Percentiles rank a stretch among this genome's conserved stretches.
phyloP scores from a whole-genome alignment of 164 flowering plant genomes.

The Houttuynia cordata region DNA sequence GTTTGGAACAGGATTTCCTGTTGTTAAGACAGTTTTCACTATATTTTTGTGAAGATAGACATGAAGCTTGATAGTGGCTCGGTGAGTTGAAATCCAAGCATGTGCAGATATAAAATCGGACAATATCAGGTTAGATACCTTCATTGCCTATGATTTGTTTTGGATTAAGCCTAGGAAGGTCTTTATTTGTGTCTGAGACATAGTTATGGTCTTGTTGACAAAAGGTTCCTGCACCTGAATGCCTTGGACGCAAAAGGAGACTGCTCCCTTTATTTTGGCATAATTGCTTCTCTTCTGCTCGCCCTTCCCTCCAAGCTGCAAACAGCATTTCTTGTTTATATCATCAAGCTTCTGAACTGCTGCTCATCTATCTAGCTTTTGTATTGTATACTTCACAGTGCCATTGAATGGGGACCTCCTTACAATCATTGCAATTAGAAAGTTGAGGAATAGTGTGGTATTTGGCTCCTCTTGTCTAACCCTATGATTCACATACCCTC shows the following conservation, averaged over 20 bases:
- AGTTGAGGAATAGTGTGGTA: constrained; percentile 15
- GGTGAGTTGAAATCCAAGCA: too few relatives aligned
- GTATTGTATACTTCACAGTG: too few relatives aligned
- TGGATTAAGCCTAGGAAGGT: constrained; percentile 13
- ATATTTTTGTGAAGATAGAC: too few relatives aligned
- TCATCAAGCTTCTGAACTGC: constrained; percentile 4
- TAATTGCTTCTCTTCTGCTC: constrained; percentile 18
- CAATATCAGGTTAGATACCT: background rate
- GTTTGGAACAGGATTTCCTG: too few relatives aligned
- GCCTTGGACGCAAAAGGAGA: constrained; percentile 8
- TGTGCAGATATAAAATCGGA: background rate
- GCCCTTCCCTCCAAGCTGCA: background rate
- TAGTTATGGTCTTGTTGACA: constrained; percentile 33
- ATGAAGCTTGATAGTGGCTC: too few relatives aligned
- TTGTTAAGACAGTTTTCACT: too few relatives aligned
- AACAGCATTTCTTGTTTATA: too few relatives aligned
- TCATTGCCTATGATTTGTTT: background rate
- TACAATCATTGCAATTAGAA: constrained; percentile 10
- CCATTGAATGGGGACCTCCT: too few relatives aligned
- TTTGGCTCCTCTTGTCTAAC: constrained; percentile 4
- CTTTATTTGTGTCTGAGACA: constrained; percentile 30
- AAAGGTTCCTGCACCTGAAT: constrained; percentile 13
- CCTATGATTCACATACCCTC: constrained; percentile 8
- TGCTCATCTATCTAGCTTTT: constrained; percentile 1
- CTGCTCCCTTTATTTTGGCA: constrained; percentile 8